Evolutionary conservation across 306 rosid genomes (phyloP).

Genomic region (Casuarina cunninghamiana): DNA sequence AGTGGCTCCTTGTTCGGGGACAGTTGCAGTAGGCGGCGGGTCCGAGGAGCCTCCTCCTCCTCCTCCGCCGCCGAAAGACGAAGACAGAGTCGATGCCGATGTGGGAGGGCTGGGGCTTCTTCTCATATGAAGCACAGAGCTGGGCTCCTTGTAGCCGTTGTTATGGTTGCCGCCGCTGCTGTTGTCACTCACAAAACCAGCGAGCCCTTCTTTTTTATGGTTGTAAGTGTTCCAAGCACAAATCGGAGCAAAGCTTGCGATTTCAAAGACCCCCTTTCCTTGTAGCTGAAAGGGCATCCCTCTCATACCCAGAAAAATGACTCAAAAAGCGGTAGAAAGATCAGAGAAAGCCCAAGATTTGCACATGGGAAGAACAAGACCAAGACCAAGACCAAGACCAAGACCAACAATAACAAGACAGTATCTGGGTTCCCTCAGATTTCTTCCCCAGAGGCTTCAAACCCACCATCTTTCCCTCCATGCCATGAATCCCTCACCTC

Average conservation of each 20-base stretch:
- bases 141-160: conserved; percentile 57
- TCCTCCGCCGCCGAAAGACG: conserved; percentile 60
- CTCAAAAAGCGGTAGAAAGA: conserved; percentile 19
- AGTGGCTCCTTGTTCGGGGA: conserved; percentile 31
- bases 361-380: neutral
- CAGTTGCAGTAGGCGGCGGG: conserved; percentile 16
- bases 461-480: conserved; percentile 38
- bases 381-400: neutral
- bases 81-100: conserved; percentile 92
- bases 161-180: conserved; percentile 27
- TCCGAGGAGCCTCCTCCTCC: conserved; percentile 36
- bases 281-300: conserved; percentile 84
- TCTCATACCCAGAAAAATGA: conserved; percentile 66
- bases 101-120: conserved; percentile 81
- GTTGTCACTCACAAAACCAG: conserved; percentile 32
- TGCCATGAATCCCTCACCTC: conserved; percentile 23
- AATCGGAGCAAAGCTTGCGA: conserved; percentile 33
- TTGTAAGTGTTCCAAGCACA: conserved; percentile 9
- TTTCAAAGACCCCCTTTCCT: conserved; percentile 85
- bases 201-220: conserved; percentile 15
- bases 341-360: neutral
- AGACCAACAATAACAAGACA: neutral
- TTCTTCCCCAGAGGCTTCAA: conserved; percentile 21
- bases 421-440: conserved; percentile 22
- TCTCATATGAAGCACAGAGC: conserved; percentile 66